Conservation (phyloP, 108 stramenopile genomes). For the Nitzschia sp. region DNA sequence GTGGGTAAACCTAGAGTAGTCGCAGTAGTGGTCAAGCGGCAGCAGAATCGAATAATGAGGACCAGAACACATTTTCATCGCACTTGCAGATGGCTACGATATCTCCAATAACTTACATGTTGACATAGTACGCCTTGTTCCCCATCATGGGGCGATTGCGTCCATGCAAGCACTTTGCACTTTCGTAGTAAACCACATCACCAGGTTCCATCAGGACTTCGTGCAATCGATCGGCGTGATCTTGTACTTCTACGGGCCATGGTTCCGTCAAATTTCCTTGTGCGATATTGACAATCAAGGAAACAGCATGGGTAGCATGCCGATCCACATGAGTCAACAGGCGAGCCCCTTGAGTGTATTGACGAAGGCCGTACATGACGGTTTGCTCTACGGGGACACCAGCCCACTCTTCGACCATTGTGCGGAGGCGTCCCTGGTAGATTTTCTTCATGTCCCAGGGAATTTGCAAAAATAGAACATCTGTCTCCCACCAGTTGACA, state of each 20-base stretch:
- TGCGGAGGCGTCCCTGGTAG: conserved; percentile 71
- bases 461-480: conserved; percentile 70
- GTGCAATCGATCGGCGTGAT: conserved; percentile 67
- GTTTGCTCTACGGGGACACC: conserved; percentile 88
- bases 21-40: too few relatives aligned
- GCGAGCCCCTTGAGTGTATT: conserved; percentile 84
- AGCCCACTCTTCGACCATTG: conserved; percentile 79
- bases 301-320: conserved; percentile 82
- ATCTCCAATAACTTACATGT: too few relatives aligned
- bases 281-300: conserved; percentile 90
- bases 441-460: conserved; percentile 68
- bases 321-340: conserved; percentile 91
- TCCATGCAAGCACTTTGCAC: conserved; percentile 85
- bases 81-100: too few relatives aligned
- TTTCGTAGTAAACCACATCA: conserved; percentile 89
- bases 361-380: conserved; percentile 90
- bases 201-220: conserved; percentile 83
- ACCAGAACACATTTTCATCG: too few relatives aligned
- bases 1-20: too few relatives aligned
- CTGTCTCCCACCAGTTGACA: conserved; percentile 91
- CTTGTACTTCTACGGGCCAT: conserved; percentile 84
- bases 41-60: too few relatives aligned
- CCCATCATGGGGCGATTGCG: conserved; percentile 71
- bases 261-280: conserved; percentile 78
- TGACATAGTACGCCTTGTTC: conserved; percentile 56